Base-by-base conservation (phyloP, 2,329 filamentous ascomycete species). In the Paraphaeosphaeria sporulosa region DNA sequence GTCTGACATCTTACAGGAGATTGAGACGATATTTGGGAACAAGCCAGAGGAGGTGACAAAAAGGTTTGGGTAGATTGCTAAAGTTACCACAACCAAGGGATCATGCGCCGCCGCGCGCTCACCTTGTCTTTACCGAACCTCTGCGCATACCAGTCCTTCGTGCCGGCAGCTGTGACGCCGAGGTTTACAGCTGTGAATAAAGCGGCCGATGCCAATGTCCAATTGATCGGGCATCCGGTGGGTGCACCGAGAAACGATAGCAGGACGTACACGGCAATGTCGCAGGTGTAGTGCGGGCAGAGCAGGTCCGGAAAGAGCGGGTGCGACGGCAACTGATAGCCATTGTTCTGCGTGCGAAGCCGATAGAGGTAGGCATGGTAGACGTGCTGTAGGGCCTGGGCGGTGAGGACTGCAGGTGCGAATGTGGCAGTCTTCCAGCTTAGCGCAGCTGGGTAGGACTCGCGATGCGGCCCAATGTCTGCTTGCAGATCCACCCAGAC, bases 231-330 rank as follows among this genome's bases (percentile, higher is more conserved):
- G 34, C 82, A 78, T 12, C 88, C 90, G 8, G 79, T 70, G 0
- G 94, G 93, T 0, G 94, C 93, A 32, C 89, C 88, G 42, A 90
- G 76, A 48, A 95, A 79, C 2, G 92, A 86, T 65, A 99, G 79
- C n/a, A 90, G 85, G 21, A 93, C 73, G 75, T 99, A 98, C 60
- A 97, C 87, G 43, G 90, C 75, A 73, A 92, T 94, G 80, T 98
- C 95, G 71, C 90, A 92, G 3, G 91, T 91, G 78, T 98, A 99
- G 79, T 99, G 95, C 19, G 95, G 93, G 69, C 91, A 96, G 42
- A 97, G 79, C 23, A 96, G 78, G 59, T 84, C 82, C 47, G 82
- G 82, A 77, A 98, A 99, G 59, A 90, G 79, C 2, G 89, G 89
- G 61, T 90, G 85, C 2, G 85, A 81, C 0, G 94, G 94, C 25